phyloP scores from a whole-genome alignment of 371 early-diverging fungal species.

The Massospora cicadina region DNA sequence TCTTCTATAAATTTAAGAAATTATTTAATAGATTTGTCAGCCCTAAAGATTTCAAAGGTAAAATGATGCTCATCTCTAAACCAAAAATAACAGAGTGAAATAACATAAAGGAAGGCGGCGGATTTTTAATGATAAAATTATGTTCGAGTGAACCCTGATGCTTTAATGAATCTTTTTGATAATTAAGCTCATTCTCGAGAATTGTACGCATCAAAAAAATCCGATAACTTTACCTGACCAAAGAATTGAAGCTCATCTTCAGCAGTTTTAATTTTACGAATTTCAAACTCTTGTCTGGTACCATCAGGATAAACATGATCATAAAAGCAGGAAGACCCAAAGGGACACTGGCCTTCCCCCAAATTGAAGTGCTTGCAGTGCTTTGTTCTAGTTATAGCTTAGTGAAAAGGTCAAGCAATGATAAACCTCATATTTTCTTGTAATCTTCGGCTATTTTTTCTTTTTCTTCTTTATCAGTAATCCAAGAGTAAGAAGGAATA shows the following conservation, averaged over 20 bases:
- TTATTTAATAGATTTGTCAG: no score
- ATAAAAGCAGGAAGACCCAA: constrained; percentile 33
- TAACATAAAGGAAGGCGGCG: no score
- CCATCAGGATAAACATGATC: constrained; percentile 27
- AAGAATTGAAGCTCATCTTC: constrained; percentile 11
- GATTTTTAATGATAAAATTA: no score
- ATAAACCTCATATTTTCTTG: constrained; percentile 23
- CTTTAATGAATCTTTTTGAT: no score
- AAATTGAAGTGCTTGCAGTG: constrained; percentile 29
- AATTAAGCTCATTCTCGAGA: background rate
- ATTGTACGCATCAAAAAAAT: background rate
- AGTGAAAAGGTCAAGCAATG: background rate
- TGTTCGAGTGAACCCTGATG: no score
- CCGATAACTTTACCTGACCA: background rate
- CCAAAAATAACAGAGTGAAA: no score
- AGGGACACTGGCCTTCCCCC: constrained; percentile 32
- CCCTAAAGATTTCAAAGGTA: no score
- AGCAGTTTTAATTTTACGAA: constrained; percentile 17
- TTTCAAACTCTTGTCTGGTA: constrained; percentile 14
- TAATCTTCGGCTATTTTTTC: constrained; percentile 23
- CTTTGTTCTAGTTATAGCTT: constrained; percentile 16
- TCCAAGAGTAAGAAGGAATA: constrained; percentile 27
- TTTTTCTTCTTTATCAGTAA: constrained; percentile 21
- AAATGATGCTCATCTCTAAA: no score
- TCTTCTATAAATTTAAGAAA: no score